phyloP scores from a whole-genome alignment of 78 protist genomes.

The Dictyostelium purpureum region DNA sequence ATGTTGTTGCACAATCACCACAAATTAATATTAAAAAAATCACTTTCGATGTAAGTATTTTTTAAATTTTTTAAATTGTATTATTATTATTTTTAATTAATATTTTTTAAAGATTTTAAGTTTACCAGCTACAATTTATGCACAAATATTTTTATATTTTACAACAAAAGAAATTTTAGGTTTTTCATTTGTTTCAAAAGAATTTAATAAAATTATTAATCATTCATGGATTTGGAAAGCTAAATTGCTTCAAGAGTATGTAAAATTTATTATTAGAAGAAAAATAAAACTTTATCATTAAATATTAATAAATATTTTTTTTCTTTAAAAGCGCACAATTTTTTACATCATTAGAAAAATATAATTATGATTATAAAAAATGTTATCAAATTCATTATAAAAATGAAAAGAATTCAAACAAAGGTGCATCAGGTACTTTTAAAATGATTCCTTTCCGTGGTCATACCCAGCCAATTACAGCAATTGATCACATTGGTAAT shows the following conservation, averaged over 20 bases:
- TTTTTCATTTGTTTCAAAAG: constrained; percentile 23
- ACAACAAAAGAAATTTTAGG: neutral
- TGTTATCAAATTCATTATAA: constrained; percentile 8
- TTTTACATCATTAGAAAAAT: constrained; percentile 42
- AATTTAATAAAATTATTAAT: neutral
- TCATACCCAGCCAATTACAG: constrained; percentile 32
- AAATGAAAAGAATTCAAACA: constrained; percentile 15
- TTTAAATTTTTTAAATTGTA: neutral
- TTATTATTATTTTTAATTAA: too few relatives aligned
- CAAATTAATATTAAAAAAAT: neutral
- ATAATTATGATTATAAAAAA: constrained; percentile 36
- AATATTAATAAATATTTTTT: neutral
- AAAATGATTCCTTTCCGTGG: constrained; percentile 74
- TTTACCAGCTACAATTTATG: constrained; percentile 54
- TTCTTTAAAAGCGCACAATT: constrained; percentile 15
- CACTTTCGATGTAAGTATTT: neutral
- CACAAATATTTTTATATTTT: constrained; percentile 3
- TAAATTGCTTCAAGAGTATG: constrained; percentile 38
- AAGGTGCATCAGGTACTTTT: constrained; percentile 59
- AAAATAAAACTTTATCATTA: neutral
- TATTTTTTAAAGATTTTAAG: neutral
- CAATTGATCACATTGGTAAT: constrained; percentile 37
- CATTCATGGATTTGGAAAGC: constrained; percentile 49
- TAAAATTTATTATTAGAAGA: neutral
- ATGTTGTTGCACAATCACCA: neutral